Percentiles rank a stretch among this genome's conserved stretches.
phyloP scores from a whole-genome alignment of 495 filamentous ascomycete genomes.

The Aspergillus carlsbadensis region DNA sequence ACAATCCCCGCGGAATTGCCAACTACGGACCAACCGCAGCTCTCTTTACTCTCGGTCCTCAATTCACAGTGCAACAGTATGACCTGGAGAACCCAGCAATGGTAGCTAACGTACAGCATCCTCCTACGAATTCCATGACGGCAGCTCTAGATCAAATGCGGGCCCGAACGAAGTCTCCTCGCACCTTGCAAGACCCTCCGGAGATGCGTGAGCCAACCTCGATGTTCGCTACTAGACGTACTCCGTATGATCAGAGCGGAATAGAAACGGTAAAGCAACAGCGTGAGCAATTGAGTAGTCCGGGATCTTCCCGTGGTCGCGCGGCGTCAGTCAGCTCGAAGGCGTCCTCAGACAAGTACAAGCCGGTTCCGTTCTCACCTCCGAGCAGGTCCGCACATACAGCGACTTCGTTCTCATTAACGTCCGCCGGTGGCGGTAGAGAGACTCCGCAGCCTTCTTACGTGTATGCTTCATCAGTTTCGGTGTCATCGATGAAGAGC shows the following conservation, averaged over 20 bases:
- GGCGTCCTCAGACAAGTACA: conserved; percentile 45
- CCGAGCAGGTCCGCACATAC: conserved; percentile 45
- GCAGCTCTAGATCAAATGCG: conserved; percentile 70
- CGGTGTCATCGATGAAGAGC: conserved; percentile 63
- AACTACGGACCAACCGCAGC: conserved; percentile 86
- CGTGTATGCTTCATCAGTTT: conserved; percentile 52
- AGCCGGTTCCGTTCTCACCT: conserved; percentile 36
- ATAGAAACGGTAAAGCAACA: conserved; percentile 49
- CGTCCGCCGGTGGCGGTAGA: conserved; percentile 29
- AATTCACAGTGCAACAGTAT: conserved; percentile 90
- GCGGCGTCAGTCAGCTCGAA: conserved; percentile 60
- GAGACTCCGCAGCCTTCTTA: conserved; percentile 43
- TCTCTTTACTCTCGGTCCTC: conserved; percentile 88
- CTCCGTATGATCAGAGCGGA: conserved; percentile 42
- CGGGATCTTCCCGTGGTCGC: conserved; percentile 61
- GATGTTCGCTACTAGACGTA: conserved; percentile 24
- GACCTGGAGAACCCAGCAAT: conserved; percentile 81
- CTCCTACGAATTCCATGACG: conserved; percentile 69
- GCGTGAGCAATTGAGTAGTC: conserved; percentile 59
- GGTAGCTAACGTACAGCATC: conserved; percentile 81
- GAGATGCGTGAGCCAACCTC: conserved; percentile 31
- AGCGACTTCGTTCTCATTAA: conserved; percentile 46
- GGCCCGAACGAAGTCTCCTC: conserved; percentile 29
- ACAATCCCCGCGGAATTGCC: conserved; percentile 75
- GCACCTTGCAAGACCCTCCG: conserved; percentile 37